These are phyloP conservation scores for Opeltia flavorubescens DNA, from an alignment of 495 filamentous ascomycete species.

Conservation along the genomic window DNA sequence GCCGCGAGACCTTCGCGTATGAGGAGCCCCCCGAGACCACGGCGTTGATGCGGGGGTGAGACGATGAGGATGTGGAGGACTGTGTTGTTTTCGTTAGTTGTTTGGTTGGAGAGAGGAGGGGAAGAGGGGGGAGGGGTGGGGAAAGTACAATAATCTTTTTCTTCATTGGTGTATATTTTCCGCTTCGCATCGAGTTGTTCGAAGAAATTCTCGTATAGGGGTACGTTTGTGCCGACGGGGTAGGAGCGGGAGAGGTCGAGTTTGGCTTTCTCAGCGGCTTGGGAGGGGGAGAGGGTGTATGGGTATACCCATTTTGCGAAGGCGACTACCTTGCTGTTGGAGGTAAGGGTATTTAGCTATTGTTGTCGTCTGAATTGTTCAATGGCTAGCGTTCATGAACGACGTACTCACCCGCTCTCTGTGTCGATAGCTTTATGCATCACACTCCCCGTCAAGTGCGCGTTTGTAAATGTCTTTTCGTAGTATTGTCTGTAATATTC, in stretches of 20 bases:
- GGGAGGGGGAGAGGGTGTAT: conserved; percentile 6
- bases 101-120: not conserved
- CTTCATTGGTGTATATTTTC: conserved; percentile 7
- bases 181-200: conserved; percentile 1
- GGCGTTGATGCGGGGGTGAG: conserved; percentile 30
- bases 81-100: not conserved
- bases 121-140: not conserved
- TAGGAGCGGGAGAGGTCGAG: not conserved
- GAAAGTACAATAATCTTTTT: conserved; percentile 5
- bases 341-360: not conserved
- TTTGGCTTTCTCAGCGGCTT: conserved; percentile 1
- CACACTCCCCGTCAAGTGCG: conserved; percentile 1
- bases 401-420: conserved; percentile 5
- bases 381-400: not conserved
- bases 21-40: conserved; percentile 33
- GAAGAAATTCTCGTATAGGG: conserved; percentile 8
- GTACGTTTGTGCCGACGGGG: conserved; percentile 6
- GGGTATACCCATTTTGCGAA: conserved; percentile 15
- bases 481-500: conserved; percentile 5
- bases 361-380: not conserved
- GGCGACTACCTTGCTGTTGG: conserved; percentile 9
- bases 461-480: not conserved
- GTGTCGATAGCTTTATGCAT: conserved; percentile 10
- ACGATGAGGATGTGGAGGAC: conserved; percentile 30
- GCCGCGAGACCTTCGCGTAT: conserved; percentile 33